These are phyloP conservation scores for Diplotaxis tenuifolia DNA, from an alignment of 345 rosid genomes.

Conservation along the genomic window DNA sequence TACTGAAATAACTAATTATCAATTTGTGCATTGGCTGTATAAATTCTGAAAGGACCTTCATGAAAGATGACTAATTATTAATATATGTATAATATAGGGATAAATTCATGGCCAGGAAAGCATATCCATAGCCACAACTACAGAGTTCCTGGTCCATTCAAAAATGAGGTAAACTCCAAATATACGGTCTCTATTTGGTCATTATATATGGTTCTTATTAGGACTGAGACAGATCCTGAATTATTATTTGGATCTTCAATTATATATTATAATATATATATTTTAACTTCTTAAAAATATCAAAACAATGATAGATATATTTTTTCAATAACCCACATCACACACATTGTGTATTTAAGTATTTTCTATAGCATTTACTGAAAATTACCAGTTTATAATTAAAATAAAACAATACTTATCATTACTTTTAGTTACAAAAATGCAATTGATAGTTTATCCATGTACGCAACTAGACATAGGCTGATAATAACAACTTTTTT, in stretches of 20 bases:
- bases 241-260: neutral
- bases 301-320: no score
- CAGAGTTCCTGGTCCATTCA: constrained; percentile 58
- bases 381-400: no score
- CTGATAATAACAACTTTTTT: no score
- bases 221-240: neutral
- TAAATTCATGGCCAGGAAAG: constrained; percentile 58
- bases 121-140: constrained; percentile 77
- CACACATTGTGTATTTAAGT: no score
- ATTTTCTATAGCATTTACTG: no score
- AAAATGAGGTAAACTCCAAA: constrained; percentile 46
- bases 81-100: constrained; percentile 42
- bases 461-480: no score
- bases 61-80: neutral
- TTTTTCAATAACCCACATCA: no score
- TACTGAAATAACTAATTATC: neutral
- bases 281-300: no score
- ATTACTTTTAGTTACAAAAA: no score
- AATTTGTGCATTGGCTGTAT: neutral
- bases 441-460: no score
- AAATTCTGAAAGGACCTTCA: neutral
- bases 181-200: neutral
- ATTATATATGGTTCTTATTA: neutral
- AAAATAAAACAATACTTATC: no score
- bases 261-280: no score